A percentile compares a stretch with the other conserved stretches of the same genome.
phyloP scores from a whole-genome alignment of 176 grass and related monocot species.

The Carex myosuroides region DNA sequence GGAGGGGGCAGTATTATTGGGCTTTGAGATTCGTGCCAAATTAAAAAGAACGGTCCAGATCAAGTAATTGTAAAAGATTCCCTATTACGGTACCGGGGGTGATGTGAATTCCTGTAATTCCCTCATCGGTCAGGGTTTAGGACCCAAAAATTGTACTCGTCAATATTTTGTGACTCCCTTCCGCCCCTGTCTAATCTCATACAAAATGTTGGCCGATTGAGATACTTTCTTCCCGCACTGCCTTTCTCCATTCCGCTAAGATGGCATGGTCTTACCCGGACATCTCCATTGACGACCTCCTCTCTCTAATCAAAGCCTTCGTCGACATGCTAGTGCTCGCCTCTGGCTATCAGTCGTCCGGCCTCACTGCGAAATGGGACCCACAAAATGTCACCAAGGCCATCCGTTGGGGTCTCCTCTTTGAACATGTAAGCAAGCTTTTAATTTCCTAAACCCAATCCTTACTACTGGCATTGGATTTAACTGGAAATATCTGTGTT shows the following conservation, averaged over 20 bases:
- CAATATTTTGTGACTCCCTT: too few relatives aligned
- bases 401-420: constrained; percentile 63
- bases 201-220: neutral
- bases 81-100: too few relatives aligned
- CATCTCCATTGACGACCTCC: constrained; percentile 42
- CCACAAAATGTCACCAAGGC: constrained; percentile 33
- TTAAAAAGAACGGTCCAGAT: too few relatives aligned
- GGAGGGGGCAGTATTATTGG: too few relatives aligned
- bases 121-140: too few relatives aligned
- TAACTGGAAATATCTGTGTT: neutral
- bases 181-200: neutral
- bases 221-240: neutral
- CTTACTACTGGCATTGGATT: neutral
- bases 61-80: too few relatives aligned
- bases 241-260: neutral
- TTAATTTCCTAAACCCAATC: neutral
- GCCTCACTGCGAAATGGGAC: constrained; percentile 36
- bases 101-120: too few relatives aligned
- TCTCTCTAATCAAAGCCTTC: constrained; percentile 47
- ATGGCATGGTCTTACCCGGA: constrained; percentile 47
- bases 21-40: too few relatives aligned
- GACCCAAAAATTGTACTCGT: too few relatives aligned
- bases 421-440: constrained; percentile 48
- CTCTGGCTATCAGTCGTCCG: constrained; percentile 56
- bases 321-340: constrained; percentile 72